A percentile compares a stretch with the other conserved stretches of the same genome.
Conservation (phyloP, 331 rosid species). For the Acacia concinna region DNA sequence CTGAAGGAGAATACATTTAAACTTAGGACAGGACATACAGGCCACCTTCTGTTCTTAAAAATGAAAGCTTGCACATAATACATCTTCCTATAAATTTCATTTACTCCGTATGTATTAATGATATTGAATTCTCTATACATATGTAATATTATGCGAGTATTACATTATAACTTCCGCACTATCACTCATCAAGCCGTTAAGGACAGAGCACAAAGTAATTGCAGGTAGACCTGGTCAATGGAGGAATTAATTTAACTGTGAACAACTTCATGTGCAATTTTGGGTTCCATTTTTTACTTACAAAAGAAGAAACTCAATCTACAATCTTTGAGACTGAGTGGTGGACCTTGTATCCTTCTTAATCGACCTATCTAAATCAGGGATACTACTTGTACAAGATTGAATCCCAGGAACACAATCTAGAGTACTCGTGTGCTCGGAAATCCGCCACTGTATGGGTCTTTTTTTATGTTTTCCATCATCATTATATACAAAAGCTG, state of each 20-base stretch:
- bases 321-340: no score
- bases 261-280: slow-evolving; percentile 1
- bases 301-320: no score
- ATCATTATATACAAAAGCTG: not conserved
- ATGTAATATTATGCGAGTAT: not conserved
- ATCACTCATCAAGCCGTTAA: not conserved
- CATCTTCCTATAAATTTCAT: not conserved
- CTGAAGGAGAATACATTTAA: not conserved
- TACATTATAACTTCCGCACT: not conserved
- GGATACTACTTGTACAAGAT: no score
- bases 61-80: not conserved
- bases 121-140: not conserved
- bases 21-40: not conserved
- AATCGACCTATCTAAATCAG: no score
- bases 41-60: not conserved
- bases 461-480: no score
- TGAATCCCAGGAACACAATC: no score
- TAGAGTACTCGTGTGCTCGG: no score
- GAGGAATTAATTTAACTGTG: not conserved
- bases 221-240: not conserved
- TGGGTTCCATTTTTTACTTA: not conserved
- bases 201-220: not conserved
- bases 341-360: no score
- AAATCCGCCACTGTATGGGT: no score
- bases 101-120: no score